phyloP scores from a whole-genome alignment of 2,329 filamentous ascomycete species.

The Capronia americana region DNA sequence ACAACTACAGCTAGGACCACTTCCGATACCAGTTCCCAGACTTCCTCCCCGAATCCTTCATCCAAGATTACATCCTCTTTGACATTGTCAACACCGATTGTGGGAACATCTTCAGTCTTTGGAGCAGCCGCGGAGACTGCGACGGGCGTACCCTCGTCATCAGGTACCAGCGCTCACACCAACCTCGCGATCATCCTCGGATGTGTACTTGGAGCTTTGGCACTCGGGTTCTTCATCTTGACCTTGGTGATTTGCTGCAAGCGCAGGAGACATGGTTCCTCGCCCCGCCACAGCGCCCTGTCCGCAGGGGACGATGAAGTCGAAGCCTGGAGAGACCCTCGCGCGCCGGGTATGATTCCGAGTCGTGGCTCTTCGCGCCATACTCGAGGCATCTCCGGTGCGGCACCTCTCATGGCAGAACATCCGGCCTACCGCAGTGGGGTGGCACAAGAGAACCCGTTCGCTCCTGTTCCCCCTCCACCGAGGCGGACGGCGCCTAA shows the following conservation, averaged over 20 bases:
- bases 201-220: constrained; percentile 37
- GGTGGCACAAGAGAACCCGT: constrained; percentile 36
- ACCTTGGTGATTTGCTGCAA: constrained; percentile 33
- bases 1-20: neutral
- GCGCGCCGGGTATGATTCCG: neutral
- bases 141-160: constrained; percentile 17
- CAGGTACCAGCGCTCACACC: constrained; percentile 19
- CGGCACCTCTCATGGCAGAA: constrained; percentile 36
- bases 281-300: constrained; percentile 35
- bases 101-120: constrained; percentile 28
- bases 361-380: constrained; percentile 17
- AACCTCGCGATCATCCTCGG: constrained; percentile 38
- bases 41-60: constrained; percentile 13
- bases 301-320: constrained; percentile 37
- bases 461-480: constrained; percentile 37
- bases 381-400: neutral
- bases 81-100: constrained; percentile 13
- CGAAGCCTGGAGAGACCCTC: constrained; percentile 36
- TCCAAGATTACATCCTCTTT: constrained; percentile 2
- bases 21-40: constrained; percentile 8
- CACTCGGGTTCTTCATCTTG: constrained; percentile 34
- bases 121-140: constrained; percentile 26
- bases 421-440: constrained; percentile 29
- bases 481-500: constrained; percentile 35
- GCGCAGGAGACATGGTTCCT: constrained; percentile 25